phyloP scores from a whole-genome alignment of 352 stramenopile species.

The Globisporangium mamillatum region DNA sequence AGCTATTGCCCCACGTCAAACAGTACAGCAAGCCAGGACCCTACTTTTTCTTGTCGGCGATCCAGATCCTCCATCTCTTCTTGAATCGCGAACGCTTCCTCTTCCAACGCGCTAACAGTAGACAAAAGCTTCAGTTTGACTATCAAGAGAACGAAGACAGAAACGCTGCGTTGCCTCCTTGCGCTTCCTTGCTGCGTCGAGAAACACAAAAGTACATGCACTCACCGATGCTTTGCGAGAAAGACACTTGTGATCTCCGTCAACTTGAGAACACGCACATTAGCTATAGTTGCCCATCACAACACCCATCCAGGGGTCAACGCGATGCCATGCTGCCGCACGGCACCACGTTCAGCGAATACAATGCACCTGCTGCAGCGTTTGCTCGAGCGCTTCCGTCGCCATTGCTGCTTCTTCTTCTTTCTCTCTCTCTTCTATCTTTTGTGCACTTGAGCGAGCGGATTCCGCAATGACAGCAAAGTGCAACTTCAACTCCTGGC shows the following conservation, averaged over 20 bases:
- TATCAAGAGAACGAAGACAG: background rate
- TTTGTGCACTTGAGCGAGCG: slow-evolving; percentile 23
- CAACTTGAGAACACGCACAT: slow-evolving; percentile 4
- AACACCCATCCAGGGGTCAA: too few species aligned
- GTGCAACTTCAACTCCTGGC: slow-evolving; percentile 21
- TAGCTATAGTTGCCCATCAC: background rate
- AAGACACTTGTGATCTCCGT: slow-evolving; percentile 16
- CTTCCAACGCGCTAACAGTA: slow-evolving; percentile 41
- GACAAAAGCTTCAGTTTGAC: background rate
- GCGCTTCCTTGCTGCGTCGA: background rate
- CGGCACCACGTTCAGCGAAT: background rate
- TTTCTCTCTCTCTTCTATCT: slow-evolving; percentile 15
- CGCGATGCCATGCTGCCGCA: background rate
- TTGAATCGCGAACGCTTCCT: slow-evolving; percentile 54
- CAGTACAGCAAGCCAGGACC: background rate
- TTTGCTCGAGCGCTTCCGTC: slow-evolving; percentile 25
- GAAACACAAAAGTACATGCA: too few species aligned
- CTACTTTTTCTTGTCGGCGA: slow-evolving; percentile 48
- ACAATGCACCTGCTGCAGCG: slow-evolving; percentile 20
- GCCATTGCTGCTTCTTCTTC: slow-evolving; percentile 11
- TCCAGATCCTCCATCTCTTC: slow-evolving; percentile 57
- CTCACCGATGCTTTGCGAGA: slow-evolving; percentile 18
- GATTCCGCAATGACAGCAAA: slow-evolving; percentile 21
- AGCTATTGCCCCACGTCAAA: background rate
- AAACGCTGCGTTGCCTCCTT: background rate